These are phyloP conservation scores for Lactarius evosmus DNA, from an alignment of 768 basidiomycete genomes.

Conservation along the genomic window DNA sequence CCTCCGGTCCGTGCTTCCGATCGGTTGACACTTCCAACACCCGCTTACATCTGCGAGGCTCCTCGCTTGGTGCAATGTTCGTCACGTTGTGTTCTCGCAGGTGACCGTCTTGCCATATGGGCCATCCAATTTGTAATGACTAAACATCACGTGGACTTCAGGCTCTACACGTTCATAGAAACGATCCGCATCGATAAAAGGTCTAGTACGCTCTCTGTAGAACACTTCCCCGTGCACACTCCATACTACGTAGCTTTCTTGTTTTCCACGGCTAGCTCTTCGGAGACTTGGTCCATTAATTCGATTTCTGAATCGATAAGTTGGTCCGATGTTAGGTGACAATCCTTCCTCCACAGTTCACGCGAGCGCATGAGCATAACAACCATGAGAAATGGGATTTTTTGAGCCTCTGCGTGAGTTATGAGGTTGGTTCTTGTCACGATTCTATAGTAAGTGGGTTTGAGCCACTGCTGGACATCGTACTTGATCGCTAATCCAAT, in stretches of 20 bases:
- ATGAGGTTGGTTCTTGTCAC: conserved; percentile 12
- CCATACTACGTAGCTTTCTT: too few species aligned
- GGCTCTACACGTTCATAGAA: neutral
- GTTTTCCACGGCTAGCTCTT: neutral
- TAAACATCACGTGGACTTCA: neutral
- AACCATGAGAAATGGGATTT: conserved; percentile 1
- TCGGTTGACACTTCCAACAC: too few species aligned
- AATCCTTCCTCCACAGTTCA: conserved; percentile 6
- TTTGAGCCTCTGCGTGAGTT: conserved; percentile 8
- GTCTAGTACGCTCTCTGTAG: neutral
- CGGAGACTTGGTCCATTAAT: neutral
- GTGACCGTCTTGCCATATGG: too few species aligned
- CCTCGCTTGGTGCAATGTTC: too few species aligned
- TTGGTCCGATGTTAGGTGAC: too few species aligned
- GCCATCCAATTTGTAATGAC: too few species aligned
- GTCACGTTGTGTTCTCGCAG: too few species aligned
- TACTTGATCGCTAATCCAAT: conserved; percentile 26
- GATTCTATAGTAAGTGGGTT: conserved; percentile 20
- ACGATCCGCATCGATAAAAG: neutral
- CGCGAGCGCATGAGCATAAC: conserved; percentile 23
- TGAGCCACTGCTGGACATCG: conserved; percentile 29
- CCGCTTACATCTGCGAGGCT: too few species aligned
- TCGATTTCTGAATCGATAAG: conserved; percentile 2
- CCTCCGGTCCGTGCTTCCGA: too few species aligned
- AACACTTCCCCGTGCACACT: too few species aligned